Evolutionary conservation across 306 rosid species (phyloP).

Genomic region (Cyclanthera cordifolia): DNA sequence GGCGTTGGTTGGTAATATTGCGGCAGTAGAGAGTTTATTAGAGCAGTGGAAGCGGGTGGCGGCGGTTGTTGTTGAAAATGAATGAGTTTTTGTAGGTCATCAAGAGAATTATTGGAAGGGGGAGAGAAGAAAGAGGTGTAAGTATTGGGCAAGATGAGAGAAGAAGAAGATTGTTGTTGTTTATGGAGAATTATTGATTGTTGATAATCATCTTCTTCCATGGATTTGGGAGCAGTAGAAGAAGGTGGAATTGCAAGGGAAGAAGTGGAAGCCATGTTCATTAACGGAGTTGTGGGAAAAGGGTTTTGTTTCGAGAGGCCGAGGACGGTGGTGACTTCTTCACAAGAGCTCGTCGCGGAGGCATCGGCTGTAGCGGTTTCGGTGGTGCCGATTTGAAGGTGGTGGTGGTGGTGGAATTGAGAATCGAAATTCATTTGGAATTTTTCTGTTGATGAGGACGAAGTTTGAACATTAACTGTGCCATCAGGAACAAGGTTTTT

Average conservation of each 20-base stretch:
- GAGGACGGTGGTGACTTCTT: conserved; percentile 36
- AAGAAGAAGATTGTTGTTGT: not conserved
- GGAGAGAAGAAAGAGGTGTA: conserved; percentile 21
- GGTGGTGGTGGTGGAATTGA: not conserved
- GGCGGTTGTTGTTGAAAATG: conserved; percentile 41
- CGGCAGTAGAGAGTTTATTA: conserved; percentile 17
- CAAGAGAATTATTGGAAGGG: conserved; percentile 33
- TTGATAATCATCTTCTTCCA: conserved; percentile 7
- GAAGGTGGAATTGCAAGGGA: conserved; percentile 21
- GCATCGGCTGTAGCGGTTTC: conserved; percentile 7
- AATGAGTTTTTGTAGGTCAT: conserved; percentile 65
- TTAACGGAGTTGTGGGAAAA: conserved; percentile 16
- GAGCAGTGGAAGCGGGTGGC: not conserved
- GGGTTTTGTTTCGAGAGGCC: conserved; percentile 49
- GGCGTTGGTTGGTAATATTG: conserved; percentile 17
- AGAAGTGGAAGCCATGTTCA: conserved; percentile 30
- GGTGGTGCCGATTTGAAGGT: conserved; percentile 16
- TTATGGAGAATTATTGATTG: not conserved
- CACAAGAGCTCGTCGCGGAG: conserved; percentile 19
- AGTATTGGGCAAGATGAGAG: not conserved
- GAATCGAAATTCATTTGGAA: not conserved
- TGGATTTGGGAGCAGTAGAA: not conserved
- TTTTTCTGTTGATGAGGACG: not conserved
- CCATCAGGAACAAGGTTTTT: not conserved
- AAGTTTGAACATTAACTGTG: not conserved